Conservation (phyloP, 1,284 basidiomycete genomes). For the Somion occarium region DNA sequence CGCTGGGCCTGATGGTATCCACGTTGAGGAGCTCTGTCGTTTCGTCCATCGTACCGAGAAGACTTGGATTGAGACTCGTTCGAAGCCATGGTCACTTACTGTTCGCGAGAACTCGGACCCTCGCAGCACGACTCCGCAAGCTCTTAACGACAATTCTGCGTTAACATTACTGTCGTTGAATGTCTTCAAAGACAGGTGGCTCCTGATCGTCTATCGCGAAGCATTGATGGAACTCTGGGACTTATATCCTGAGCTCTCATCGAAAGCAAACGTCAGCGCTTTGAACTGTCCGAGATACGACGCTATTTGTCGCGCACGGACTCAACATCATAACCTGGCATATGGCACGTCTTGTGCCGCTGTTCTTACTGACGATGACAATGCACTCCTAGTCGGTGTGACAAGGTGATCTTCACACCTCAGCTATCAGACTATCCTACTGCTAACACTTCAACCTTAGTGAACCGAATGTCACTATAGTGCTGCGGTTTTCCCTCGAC, state of each 20-base stretch:
- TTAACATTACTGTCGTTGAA: slow-evolving; percentile 20
- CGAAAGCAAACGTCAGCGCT: neutral
- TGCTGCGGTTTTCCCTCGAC: neutral
- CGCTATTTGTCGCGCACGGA: slow-evolving; percentile 6
- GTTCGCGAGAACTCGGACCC: neutral
- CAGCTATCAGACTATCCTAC: neutral
- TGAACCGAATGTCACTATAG: slow-evolving; percentile 3
- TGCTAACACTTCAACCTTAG: neutral
- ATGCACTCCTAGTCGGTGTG: slow-evolving; percentile 15
- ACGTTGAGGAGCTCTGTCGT: neutral
- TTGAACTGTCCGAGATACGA: neutral
- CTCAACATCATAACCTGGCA: slow-evolving; percentile 1
- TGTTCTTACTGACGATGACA: slow-evolving; percentile 18
- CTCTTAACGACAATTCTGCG: neutral
- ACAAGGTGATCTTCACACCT: slow-evolving; percentile 13
- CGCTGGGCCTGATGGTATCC: neutral
- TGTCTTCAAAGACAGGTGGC: slow-evolving; percentile 23
- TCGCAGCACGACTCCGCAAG: slow-evolving; percentile 4
- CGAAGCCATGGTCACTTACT: neutral
- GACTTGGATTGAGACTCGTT: neutral
- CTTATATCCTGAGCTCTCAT: slow-evolving; percentile 11
- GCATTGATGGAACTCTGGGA: slow-evolving; percentile 26
- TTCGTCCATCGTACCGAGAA: neutral
- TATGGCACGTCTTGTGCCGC: slow-evolving; percentile 27
- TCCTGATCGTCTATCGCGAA: slow-evolving; percentile 23